Percentiles rank a stretch among this genome's conserved stretches.
Evolutionary conservation across 768 basidiomycete species (phyloP).

Genomic region (Strobilomyces confusus): DNA sequence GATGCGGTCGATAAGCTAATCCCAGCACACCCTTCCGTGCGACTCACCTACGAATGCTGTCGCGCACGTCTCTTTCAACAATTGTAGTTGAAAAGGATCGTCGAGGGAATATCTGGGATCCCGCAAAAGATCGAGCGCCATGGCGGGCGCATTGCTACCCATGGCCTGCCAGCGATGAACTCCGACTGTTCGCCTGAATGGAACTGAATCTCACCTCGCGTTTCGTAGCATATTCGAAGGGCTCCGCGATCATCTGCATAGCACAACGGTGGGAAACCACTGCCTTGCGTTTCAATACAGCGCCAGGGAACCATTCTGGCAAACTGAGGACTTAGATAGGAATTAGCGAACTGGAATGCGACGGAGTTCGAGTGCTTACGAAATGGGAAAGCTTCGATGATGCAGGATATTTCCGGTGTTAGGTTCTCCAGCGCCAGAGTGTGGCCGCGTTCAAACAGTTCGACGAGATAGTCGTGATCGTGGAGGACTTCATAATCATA

Average conservation of each 20-base stretch:
- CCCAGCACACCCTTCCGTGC: not conserved
- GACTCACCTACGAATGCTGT: slow-evolving; percentile 14
- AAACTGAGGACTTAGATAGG: slow-evolving; percentile 17
- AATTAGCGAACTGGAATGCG: not conserved
- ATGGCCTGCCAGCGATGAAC: slow-evolving; percentile 7
- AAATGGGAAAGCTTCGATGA: slow-evolving; percentile 19
- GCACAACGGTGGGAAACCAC: slow-evolving; percentile 3
- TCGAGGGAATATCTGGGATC: not conserved
- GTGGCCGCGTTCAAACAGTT: slow-evolving; percentile 34
- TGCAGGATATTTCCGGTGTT: slow-evolving; percentile 11
- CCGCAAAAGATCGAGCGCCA: slow-evolving; percentile 12
- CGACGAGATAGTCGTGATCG: slow-evolving; percentile 35
- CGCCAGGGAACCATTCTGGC: slow-evolving; percentile 25
- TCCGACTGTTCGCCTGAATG: not conserved
- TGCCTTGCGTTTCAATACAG: slow-evolving; percentile 26
- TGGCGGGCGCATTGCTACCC: slow-evolving; percentile 9
- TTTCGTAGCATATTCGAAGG: slow-evolving; percentile 12
- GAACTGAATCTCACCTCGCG: slow-evolving; percentile 8
- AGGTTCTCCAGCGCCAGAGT: slow-evolving; percentile 9
- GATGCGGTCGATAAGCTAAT: not conserved
- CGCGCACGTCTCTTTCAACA: slow-evolving; percentile 2
- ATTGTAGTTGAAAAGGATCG: slow-evolving; percentile 10
- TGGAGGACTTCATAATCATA: slow-evolving; percentile 37
- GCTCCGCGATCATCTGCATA: slow-evolving; percentile 13
- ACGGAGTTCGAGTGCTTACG: slow-evolving; percentile 1